Percentiles rank a stretch among this genome's conserved stretches.
These are phyloP conservation scores for Phytomonas francai DNA, from an alignment of 208 protist genomes.

Conservation along the genomic window DNA sequence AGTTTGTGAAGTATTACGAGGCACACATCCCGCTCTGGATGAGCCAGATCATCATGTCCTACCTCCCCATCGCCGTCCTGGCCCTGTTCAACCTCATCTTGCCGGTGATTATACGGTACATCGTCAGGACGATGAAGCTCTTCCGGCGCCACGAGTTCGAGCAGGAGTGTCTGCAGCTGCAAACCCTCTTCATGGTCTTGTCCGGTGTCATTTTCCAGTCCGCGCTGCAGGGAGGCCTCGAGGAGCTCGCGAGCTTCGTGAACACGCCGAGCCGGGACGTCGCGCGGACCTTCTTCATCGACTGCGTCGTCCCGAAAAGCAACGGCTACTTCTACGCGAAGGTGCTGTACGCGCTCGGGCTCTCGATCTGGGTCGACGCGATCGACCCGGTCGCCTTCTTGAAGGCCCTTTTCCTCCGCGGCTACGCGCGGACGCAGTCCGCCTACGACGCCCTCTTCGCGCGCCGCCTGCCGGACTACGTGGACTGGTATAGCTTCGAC, in stretches of 20 bases:
- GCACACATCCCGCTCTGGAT: constrained; percentile 31
- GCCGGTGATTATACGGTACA: constrained; percentile 54
- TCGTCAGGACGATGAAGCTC: constrained; percentile 66
- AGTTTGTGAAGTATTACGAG: constrained; percentile 22
- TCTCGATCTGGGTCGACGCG: constrained; percentile 62
- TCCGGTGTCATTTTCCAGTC: constrained; percentile 81
- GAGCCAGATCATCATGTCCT: constrained; percentile 35
- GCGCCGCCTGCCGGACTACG: constrained; percentile 44
- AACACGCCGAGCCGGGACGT: constrained; percentile 19
- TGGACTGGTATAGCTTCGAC: constrained; percentile 57
- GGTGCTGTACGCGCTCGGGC: constrained; percentile 45
- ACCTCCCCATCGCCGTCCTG: constrained; percentile 60
- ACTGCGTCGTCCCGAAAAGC: constrained; percentile 54
- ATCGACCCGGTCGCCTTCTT: constrained; percentile 47
- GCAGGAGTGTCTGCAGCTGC: constrained; percentile 52
- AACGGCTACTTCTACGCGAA: constrained; percentile 82
- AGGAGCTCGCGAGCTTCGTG: constrained; percentile 39
- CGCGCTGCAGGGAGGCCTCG: constrained; percentile 61
- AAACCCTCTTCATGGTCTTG: constrained; percentile 85
- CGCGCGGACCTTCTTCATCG: constrained; percentile 51
- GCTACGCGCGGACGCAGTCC: constrained; percentile 48
- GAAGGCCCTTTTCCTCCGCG: constrained; percentile 34
- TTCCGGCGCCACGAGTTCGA: constrained; percentile 55
- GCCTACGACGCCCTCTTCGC: constrained; percentile 68
- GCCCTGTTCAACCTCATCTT: constrained; percentile 66